Evolutionary conservation across 2,329 filamentous ascomycete species (phyloP), one percentile per base, ranked within the genome.

Genomic region (Colletotrichum sp.): DNA sequence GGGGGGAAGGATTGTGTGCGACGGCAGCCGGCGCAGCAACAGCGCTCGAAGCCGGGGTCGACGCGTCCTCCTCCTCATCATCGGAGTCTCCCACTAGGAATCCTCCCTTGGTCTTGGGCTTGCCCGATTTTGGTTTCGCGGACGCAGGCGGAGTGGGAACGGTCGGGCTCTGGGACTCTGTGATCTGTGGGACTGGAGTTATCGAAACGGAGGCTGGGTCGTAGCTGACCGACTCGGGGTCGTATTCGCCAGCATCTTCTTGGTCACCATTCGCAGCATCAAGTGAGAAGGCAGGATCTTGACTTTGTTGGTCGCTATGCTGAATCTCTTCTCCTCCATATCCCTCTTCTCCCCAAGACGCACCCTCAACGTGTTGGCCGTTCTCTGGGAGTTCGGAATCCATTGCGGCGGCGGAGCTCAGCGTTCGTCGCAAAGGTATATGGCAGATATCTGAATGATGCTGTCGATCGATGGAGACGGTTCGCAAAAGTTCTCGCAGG

Each of bases 61-160:
- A 60, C 60, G 70, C 79, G 32, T 85, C 82, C 6, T 91, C 90
- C 79, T 92, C 90, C 79, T 92, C 90, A 38, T 91, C 90, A 78
- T 92, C 91, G 34, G 90, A 92, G 70, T 89, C 91, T 82, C 89
- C 90, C 79, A 92, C 87, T 81, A 92, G 84, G 83, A 92, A 92
- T 60, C 91, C 91, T 57, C 90, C 90, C 28, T 89, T 88, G 76
- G 88, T 91, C 83, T 91, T 91, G 38, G 89, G 92, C 83, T 93
- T 93, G 75, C 84, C 79, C 6, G 81, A 43, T 75, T 77, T 84
- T 85, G 78, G 36, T 61, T 77, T 77, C 15, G 70, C 30, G 32
- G 75, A 71, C 28, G 77, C 57, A 48, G 67, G 67, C 61, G 77
- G 16, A 65, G 66, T 61, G 38, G 82, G 82, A 72, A 82, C 81